Base-by-base conservation (phyloP, 2,329 filamentous ascomycete genomes). In the Phaeomoniella chlamydospora region DNA sequence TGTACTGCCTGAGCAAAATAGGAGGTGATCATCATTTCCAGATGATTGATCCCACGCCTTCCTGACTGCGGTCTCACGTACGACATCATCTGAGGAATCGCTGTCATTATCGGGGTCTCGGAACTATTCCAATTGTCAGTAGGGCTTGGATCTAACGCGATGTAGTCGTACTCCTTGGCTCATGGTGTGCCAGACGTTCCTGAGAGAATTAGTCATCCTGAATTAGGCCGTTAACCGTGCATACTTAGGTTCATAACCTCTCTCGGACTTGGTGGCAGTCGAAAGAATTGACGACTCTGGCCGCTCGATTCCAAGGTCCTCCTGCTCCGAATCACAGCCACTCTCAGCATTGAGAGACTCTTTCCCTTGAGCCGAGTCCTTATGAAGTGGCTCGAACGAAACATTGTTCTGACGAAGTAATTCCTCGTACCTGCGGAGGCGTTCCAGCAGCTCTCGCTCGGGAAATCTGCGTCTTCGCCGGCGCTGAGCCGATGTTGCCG, bases 401-500 rank as follows among this genome's bases (percentile, higher is more conserved):
- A 86, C 71, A 35, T 75, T 70, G 46, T 83, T 66, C 52, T 79
- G 67, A 36, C 66, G 64, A 18, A 86, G 61, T 29, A 86, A 58
- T 4, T 58, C 52, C 55, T 86, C 81, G 46, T 85, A 85, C 34
- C 70, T 69, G 37, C 68, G 71, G 15, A 85, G 61, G n/a, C 77
- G 72, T 4, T 80, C 74, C 36, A 84, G 61, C 29, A 86, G 61
- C 39, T 81, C 77, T 49, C 71, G 71, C 55, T 86, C 80, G 15
- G 77, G 72, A 32, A 81, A 74, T 37, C 74, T 72, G 54, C 49
- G 75, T 57, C 48, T 74, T 62, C 51, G 75, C 61, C 50, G 73
- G 55, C 45, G 73, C 59, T 48, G 72, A 59, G 43, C 70, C 56
- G 54, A 49, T 4, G 53, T 47, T 1, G 58, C 55, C 3, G 62